These are phyloP conservation scores for Byssothecium circinans DNA, from an alignment of 2,329 filamentous ascomycete species.

Conservation along the genomic window DNA sequence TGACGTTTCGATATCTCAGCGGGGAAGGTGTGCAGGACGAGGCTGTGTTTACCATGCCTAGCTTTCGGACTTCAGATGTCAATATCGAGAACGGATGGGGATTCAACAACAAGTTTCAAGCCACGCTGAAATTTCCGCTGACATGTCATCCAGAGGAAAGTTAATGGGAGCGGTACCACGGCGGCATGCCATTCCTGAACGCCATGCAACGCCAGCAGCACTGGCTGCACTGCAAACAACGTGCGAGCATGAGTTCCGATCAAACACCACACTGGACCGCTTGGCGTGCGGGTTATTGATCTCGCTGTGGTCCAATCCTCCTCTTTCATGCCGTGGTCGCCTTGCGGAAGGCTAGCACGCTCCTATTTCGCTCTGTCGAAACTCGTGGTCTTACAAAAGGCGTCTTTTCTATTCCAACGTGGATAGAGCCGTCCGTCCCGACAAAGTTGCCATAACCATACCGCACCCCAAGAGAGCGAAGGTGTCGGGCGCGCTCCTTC, in stretches of 20 bases:
- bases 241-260: neutral
- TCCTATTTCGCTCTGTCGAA: neutral
- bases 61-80: neutral
- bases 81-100: neutral
- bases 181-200: too few species aligned
- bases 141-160: neutral
- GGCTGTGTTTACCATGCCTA: neutral
- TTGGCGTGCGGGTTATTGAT: neutral
- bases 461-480: constrained; percentile 15
- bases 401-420: constrained; percentile 56
- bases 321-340: neutral
- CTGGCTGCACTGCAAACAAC: neutral
- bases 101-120: neutral
- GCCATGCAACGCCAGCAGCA: neutral
- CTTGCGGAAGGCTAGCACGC: neutral
- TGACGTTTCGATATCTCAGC: neutral
- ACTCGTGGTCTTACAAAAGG: constrained; percentile 33
- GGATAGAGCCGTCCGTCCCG: constrained; percentile 49
- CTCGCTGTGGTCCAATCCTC: neutral
- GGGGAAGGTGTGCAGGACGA: neutral
- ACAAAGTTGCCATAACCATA: constrained; percentile 56
- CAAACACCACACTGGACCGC: neutral
- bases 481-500: constrained; percentile 17
- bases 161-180: too few species aligned
- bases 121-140: constrained; percentile 1